Conservation (phyloP, 345 rosid genomes). For the Zanthoxylum bungeanum region DNA sequence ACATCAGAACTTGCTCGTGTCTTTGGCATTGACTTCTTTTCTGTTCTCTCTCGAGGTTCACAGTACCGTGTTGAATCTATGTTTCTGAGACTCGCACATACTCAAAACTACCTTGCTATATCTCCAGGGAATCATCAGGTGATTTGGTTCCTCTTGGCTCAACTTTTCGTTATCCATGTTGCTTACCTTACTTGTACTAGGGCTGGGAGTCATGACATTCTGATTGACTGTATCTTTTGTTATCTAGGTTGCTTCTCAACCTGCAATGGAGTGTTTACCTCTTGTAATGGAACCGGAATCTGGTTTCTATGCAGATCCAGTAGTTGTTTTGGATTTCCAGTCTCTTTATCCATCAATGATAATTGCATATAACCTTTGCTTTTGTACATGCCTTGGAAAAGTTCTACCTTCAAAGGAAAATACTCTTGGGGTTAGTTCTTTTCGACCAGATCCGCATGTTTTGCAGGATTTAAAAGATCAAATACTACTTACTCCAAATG, state of each 20-base stretch:
- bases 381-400: constrained; percentile 89
- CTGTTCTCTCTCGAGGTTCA: constrained; percentile 98
- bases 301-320: constrained; percentile 89
- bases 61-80: constrained; percentile 98
- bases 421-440: constrained; percentile 76
- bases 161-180: neutral
- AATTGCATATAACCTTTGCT: constrained; percentile 95
- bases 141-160: constrained; percentile 8
- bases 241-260: constrained; percentile 93
- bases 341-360: constrained; percentile 98
- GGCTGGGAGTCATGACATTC: constrained; percentile 3
- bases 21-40: constrained; percentile 95
- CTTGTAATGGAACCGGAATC: constrained; percentile 99
- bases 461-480: constrained; percentile 55
- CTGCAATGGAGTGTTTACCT: constrained; percentile 98
- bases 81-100: constrained; percentile 91
- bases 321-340: constrained; percentile 93
- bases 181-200: neutral
- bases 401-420: constrained; percentile 59
- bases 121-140: constrained; percentile 97
- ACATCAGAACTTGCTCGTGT: constrained; percentile 98
- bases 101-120: constrained; percentile 90
- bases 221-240: constrained; percentile 8
- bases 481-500: constrained; percentile 70
- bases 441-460: constrained; percentile 54